Evolutionary conservation across 116 monocot genomes (phyloP), one percentile per base, ranked within the genome.

Genomic region (Posidonia oceanica): DNA sequence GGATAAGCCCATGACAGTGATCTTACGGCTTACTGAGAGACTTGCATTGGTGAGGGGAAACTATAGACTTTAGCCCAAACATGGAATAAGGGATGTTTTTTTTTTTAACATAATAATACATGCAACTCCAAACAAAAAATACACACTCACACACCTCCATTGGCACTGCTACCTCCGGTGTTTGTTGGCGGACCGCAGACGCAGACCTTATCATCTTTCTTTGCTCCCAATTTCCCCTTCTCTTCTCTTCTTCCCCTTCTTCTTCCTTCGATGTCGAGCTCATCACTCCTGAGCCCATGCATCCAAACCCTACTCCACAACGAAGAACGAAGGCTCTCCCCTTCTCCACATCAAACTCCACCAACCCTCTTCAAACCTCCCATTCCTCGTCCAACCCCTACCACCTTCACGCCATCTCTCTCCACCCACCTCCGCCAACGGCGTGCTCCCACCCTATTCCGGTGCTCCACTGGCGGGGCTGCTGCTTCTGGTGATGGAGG

Each of bases 401-500:
- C 16, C 64, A 13, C 64, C 39, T 12, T 14, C 17, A 18, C 17
- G 40, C 64, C 39, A 41, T 13, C 40, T 5, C 18, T 36, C 10
- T 64, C 40, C 41, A 3, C 10, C 40, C 39, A 16, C 17, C 39
- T 41, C 64, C 40, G 1, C 38, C n/a, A 16, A 14, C 17, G 64
- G 10, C 39, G 41, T 14, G 39, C 39, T 64, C 64, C 39, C n/a
- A n/a, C 40, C 41, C n/a, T 15, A n/a, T n/a, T 64, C 52, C 42
- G 44, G 7, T 72, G 72, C 72, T 61, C 60, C 22, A 7, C 70
- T 29, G 36, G 61, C 4, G 70, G 70, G 29, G 40, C 54, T n/a
- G 15, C 70, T 39, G 55, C n/a, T 38, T 39, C 17, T 7, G 70
- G 56, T 38, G 61, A 18, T 15, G 61, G 22, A 22, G 37, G 22